phyloP scores from a whole-genome alignment of 108 stramenopile genomes.

The Parmales sp. region DNA sequence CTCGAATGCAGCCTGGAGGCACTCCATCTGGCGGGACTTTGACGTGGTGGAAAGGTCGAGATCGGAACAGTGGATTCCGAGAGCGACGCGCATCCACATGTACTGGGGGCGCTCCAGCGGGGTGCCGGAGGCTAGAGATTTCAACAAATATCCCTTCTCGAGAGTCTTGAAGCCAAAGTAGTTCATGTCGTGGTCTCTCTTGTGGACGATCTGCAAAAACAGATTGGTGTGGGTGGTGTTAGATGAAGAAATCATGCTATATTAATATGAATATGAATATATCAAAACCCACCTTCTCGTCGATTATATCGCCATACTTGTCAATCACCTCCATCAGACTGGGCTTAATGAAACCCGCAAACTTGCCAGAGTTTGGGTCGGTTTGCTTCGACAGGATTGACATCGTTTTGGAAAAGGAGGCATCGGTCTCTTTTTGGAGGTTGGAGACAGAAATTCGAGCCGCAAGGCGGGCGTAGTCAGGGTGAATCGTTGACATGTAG shows the following conservation, averaged over 20 bases:
- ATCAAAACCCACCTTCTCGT: slow-evolving; percentile 16
- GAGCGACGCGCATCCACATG: slow-evolving; percentile 91
- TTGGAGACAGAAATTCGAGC: slow-evolving; percentile 74
- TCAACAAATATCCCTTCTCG: slow-evolving; percentile 70
- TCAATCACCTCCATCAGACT: slow-evolving; percentile 57
- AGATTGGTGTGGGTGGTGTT: too few relatives aligned
- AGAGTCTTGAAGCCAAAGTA: slow-evolving; percentile 98
- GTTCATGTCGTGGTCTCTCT: slow-evolving; percentile 74
- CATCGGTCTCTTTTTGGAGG: slow-evolving; percentile 73
- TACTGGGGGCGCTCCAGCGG: slow-evolving; percentile 89
- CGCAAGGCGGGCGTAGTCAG: slow-evolving; percentile 80
- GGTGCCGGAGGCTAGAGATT: slow-evolving; percentile 29
- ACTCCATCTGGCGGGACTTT: slow-evolving; percentile 36
- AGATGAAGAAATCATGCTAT: too few relatives aligned
- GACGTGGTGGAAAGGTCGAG: not conserved
- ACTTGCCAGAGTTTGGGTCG: slow-evolving; percentile 17
- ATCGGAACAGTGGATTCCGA: slow-evolving; percentile 80
- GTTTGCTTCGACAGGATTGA: slow-evolving; percentile 23
- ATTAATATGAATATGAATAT: too few relatives aligned
- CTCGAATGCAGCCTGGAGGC: slow-evolving; percentile 74
- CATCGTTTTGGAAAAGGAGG: slow-evolving; percentile 70
- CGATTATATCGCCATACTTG: slow-evolving; percentile 45
- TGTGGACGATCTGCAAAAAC: slow-evolving; percentile 39
- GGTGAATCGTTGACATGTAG: slow-evolving; percentile 84
- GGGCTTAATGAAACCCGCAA: slow-evolving; percentile 59